Evolutionary conservation across 1,284 basidiomycete genomes (phyloP), one percentile per base, ranked within the genome.

Genomic region (Trametes polyzona): DNA sequence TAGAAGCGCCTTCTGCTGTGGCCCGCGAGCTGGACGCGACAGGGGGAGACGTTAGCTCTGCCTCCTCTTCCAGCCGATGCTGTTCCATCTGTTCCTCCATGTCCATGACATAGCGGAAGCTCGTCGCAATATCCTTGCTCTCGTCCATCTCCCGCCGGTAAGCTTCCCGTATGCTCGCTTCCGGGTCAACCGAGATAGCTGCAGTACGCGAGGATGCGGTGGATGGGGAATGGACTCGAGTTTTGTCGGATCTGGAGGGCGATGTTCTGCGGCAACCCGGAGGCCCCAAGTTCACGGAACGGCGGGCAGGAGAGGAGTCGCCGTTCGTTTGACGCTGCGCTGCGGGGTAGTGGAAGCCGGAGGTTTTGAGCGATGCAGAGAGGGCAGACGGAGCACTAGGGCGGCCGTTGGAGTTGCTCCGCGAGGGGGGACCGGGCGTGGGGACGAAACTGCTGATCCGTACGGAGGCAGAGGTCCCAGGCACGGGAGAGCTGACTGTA

Each of bases 281-380:
- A 23, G 58, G 49, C 24, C 53, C 61, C 14, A 67, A 63, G 36
- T 55, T 47, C n/a, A 60, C 46, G 16, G 53, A 51, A 19, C 32
- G 42, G 37, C 48, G 58, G 23, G 53, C 50, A 46, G 49, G 52
- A 0, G 51, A 37, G 24, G 41, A 10, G 23, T 23, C 47, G 12
- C 57, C 52, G 39, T 56, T 63, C n/a, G 23, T 37, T 29, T 60
- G 58, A 6, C 29, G 57, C 26, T 67, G 65, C 7, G 71, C 73
- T 57, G 69, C 74, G 8, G 83, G 80, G 64, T 84, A 77, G 58
- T 87, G 81, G 64, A 90, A 84, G 11, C 74, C 72, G 14, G 86
- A 79, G 19, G 80, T 82, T 10, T 79, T 84, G 30, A 92, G 74
- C 24, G 89, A 91, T 14, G 83, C 82, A 23, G 90, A 92, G 35